Evolutionary conservation across 306 rosid genomes (phyloP).

Genomic region (Quercus ilex): DNA sequence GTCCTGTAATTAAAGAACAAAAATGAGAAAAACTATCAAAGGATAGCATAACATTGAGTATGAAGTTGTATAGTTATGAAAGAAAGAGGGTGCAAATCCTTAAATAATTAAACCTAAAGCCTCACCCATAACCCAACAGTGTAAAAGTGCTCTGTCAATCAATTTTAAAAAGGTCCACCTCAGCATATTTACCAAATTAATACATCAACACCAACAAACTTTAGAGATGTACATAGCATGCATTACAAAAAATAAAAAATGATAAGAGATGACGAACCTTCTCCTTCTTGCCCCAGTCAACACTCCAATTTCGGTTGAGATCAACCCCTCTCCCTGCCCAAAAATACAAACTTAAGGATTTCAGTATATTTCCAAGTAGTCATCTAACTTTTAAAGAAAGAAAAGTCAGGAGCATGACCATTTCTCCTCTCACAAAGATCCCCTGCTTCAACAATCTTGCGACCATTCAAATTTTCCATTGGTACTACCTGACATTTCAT

Average conservation of each 20-base stretch:
- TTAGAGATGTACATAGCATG: slow-evolving; percentile 10
- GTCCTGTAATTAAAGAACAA: slow-evolving; percentile 50
- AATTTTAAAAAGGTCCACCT: not conserved
- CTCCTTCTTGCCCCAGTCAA: slow-evolving; percentile 99
- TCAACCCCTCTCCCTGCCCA: slow-evolving; percentile 97
- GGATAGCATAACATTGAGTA: not conserved
- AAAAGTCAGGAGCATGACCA: slow-evolving; percentile 46
- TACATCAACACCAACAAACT: not conserved
- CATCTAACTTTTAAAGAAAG: slow-evolving; percentile 9
- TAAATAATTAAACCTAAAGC: not conserved
- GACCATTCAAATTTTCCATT: slow-evolving; percentile 90
- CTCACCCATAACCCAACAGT: not conserved
- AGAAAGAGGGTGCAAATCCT: slow-evolving; percentile 11
- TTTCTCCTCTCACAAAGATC: slow-evolving; percentile 97
- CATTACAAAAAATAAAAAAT: not conserved
- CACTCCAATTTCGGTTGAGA: slow-evolving; percentile 98
- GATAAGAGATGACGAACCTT: slow-evolving; percentile 49
- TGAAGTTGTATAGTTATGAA: slow-evolving; percentile 1
- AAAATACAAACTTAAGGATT: slow-evolving; percentile 31
- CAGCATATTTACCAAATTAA: not conserved
- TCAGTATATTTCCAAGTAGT: slow-evolving; percentile 17
- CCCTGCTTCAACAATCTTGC: slow-evolving; percentile 83
- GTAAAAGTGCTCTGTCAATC: not conserved
- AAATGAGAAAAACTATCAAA: slow-evolving; percentile 12
- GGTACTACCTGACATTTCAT: slow-evolving; percentile 73